Base-by-base conservation (phyloP, 331 rosid genomes). In the Quercus phellos region DNA sequence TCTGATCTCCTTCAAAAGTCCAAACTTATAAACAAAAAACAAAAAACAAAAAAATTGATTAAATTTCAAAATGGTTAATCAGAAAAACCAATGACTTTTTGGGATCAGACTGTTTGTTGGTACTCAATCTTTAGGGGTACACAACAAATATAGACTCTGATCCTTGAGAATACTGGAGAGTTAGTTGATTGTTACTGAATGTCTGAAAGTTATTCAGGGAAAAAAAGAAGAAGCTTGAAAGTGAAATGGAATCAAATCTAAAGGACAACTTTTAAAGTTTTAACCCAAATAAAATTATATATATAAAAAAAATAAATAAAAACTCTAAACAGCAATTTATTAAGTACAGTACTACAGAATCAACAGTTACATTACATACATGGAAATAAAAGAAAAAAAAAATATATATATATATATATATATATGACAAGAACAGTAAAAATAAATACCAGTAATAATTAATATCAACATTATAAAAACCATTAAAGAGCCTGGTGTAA, bases 381-480 rank as follows among this genome's bases (percentile, higher is more conserved):
- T 12, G 16, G 14, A 1, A 10, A 46, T 12, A 46, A 10, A 46
- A 10, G 4, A 2, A 46, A 6, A 42, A 1, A 38, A 0, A 38
- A 4, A 34, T 34, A 38, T n/a, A n/a, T n/a, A n/a, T 43, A 43
- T 43, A 26, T 55, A 19, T 2, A 19, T 56, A 22, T 56, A 59
- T 50, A 34, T 34, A 2, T 13, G 53, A 32, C 61, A 72, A 60
- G 51, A 66, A 14, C 13, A 30, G 55, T 63, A 74, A 54, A 70
- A 70, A 38, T 74, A 73, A 81, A 81, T 51, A 71, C 18, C 68
- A 75, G 56, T 69, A 43, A 55, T 70, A 78, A 50, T 8, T 34
- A 67, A 34, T 71, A 34, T 63, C 58, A 34, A 72, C 38, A 70
- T 75, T 72, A 19, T 54, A 24, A 58, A 30, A 68, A 27, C 19